phyloP scores from a whole-genome alignment of 805 yeast species.

The Jamesozyma rosinii region DNA sequence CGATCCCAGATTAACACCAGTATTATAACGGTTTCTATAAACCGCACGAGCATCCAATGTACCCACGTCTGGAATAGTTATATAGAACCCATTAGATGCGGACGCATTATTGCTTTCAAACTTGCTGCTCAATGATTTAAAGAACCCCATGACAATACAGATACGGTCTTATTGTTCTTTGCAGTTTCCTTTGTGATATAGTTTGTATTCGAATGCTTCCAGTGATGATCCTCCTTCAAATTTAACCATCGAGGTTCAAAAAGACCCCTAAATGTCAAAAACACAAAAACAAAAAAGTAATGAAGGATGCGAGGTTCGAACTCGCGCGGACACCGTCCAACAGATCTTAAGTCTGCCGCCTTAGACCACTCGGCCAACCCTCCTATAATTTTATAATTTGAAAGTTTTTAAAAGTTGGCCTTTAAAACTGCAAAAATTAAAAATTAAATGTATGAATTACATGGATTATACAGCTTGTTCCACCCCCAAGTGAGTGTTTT shows the following conservation, averaged over 20 bases:
- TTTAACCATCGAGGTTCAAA: neutral
- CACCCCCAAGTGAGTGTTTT: no score
- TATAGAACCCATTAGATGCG: neutral
- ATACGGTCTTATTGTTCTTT: neutral
- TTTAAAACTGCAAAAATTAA: no score
- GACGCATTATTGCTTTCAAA: neutral
- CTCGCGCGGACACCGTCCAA: conserved; percentile 30
- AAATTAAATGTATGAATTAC: no score
- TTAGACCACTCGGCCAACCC: conserved; percentile 32
- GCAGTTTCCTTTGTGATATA: neutral
- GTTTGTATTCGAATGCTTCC: neutral
- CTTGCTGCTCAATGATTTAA: neutral
- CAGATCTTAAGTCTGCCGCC: conserved; percentile 31
- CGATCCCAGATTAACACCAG: conserved; percentile 82
- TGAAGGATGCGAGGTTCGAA: conserved; percentile 26
- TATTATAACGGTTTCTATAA: conserved; percentile 53
- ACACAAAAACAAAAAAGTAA: conserved; percentile 11
- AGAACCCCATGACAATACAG: neutral
- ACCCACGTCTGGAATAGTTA: neutral
- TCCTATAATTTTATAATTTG: conserved; percentile 1
- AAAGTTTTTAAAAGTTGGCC: no score
- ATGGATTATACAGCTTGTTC: no score
- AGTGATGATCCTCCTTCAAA: neutral
- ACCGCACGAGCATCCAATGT: conserved; percentile 36
- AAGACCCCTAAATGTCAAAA: neutral